Conservation (phyloP, 2,329 filamentous ascomycete genomes). For the Westerdykella ornata region DNA sequence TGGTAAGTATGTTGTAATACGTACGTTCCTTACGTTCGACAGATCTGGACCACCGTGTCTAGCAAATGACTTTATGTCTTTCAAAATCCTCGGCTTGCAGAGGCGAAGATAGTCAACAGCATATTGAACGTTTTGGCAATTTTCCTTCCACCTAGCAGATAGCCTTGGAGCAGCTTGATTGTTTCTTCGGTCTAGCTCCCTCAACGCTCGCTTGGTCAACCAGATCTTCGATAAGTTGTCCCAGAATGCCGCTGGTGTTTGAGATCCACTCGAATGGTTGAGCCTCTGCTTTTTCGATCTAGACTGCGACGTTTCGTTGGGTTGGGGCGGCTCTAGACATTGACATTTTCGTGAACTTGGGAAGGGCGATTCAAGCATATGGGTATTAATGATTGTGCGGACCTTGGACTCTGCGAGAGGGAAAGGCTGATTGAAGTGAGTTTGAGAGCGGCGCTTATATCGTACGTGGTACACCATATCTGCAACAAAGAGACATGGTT, state of each 20-base stretch:
- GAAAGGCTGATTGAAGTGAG: constrained; percentile 3
- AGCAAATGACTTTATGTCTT: constrained; percentile 11
- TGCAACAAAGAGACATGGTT: constrained; percentile 1
- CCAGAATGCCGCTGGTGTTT: constrained; percentile 13
- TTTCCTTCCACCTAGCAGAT: not conserved
- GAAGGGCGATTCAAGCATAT: constrained; percentile 9
- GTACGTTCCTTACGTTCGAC: constrained; percentile 10
- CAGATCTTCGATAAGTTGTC: constrained; percentile 18
- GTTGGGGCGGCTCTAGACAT: constrained; percentile 7
- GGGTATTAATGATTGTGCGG: constrained; percentile 5
- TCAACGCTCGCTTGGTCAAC: constrained; percentile 16
- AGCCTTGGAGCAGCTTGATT: constrained; percentile 8
- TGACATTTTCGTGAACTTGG: constrained; percentile 10
- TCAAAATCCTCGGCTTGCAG: constrained; percentile 7
- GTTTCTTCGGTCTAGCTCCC: constrained; percentile 16
- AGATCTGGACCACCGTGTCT: constrained; percentile 13
- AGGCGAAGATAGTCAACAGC: constrained; percentile 4
- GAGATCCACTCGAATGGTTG: constrained; percentile 6
- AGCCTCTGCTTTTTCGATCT: constrained; percentile 6
- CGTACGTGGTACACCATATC: constrained; percentile 2
- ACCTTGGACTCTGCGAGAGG: constrained; percentile 3
- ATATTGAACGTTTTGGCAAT: not conserved
- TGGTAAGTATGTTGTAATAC: constrained; percentile 2
- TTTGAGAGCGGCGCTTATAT: constrained; percentile 10
- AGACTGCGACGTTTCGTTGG: constrained; percentile 7